These are phyloP conservation scores for Monosporascus sp. DNA, from an alignment of 2,329 filamentous ascomycete genomes.

Conservation along the genomic window DNA sequence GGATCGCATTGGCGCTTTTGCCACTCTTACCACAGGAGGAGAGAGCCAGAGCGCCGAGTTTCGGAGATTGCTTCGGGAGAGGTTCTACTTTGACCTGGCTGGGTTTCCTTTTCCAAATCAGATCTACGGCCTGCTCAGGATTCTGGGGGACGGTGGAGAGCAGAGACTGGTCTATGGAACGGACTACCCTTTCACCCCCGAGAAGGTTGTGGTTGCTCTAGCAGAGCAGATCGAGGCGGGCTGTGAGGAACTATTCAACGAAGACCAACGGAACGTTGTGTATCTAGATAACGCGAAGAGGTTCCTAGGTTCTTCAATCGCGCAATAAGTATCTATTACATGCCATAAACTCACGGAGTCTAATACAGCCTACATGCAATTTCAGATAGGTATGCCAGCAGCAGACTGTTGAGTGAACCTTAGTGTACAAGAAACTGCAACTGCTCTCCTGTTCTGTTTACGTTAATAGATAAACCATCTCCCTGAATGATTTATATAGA, in stretches of 20 bases:
- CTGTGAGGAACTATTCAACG: conserved; percentile 29
- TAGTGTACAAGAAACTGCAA: too few species aligned
- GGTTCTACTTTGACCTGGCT: conserved; percentile 50
- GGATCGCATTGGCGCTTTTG: conserved; percentile 31
- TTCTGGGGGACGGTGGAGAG: conserved; percentile 27
- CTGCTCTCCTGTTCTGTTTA: too few species aligned
- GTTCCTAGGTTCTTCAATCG: too few species aligned
- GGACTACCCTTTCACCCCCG: conserved; percentile 47
- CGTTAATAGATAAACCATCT: too few species aligned
- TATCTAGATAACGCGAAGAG: too few species aligned
- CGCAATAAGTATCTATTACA: too few species aligned
- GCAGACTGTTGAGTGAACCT: too few species aligned
- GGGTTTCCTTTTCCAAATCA: conserved; percentile 46
- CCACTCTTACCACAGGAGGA: conserved; percentile 2
- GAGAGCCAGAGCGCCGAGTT: conserved; percentile 5
- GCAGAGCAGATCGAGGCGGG: conserved; percentile 36
- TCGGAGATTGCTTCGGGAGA: conserved; percentile 16
- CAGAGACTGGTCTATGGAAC: conserved; percentile 23
- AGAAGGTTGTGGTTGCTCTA: conserved; percentile 23
- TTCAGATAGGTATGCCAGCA: too few species aligned
- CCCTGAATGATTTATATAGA: too few species aligned
- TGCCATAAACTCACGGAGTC: too few species aligned
- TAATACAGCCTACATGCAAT: too few species aligned
- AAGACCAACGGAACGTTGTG: too few species aligned
- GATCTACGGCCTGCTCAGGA: conserved; percentile 41